These are phyloP conservation scores for Micractinium sp. DNA, from an alignment of 139 green algal genomes.

Conservation along the genomic window DNA sequence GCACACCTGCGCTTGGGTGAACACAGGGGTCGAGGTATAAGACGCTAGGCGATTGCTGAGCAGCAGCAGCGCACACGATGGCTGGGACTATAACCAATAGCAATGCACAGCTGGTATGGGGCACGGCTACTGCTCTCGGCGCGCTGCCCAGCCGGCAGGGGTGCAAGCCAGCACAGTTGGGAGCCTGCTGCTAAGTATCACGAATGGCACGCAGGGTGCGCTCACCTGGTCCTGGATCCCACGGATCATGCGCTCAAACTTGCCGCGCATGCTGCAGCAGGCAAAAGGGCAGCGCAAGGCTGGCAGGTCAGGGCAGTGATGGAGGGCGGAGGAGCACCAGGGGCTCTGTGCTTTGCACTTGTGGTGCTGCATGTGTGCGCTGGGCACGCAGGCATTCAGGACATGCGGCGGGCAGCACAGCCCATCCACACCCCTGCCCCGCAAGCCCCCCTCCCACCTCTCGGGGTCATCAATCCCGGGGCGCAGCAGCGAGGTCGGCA, in stretches of 20 bases:
- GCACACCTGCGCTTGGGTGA: background rate
- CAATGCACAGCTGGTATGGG: too few relatives aligned
- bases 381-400: background rate
- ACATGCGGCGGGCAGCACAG: too few relatives aligned
- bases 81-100: too few relatives aligned
- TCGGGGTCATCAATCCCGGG: slow-evolving; percentile 68
- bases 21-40: too few relatives aligned
- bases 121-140: too few relatives aligned
- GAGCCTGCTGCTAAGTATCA: too few relatives aligned
- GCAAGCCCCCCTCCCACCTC: slow-evolving; percentile 48
- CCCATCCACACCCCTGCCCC: too few relatives aligned
- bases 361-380: background rate
- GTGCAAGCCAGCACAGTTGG: too few relatives aligned
- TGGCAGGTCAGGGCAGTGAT: background rate
- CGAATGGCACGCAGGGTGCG: background rate
- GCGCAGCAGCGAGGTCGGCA: slow-evolving; percentile 63
- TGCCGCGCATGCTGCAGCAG: slow-evolving; percentile 65
- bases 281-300: background rate
- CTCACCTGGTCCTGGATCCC: slow-evolving; percentile 89
- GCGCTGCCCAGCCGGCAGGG: too few relatives aligned
- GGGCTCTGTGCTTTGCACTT: background rate
- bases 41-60: too few relatives aligned
- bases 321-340: background rate
- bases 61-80: too few relatives aligned
- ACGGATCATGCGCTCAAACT: slow-evolving; percentile 54